Conservation (phyloP, 352 stramenopile genomes). For the Globisporangium orthogonon region DNA sequence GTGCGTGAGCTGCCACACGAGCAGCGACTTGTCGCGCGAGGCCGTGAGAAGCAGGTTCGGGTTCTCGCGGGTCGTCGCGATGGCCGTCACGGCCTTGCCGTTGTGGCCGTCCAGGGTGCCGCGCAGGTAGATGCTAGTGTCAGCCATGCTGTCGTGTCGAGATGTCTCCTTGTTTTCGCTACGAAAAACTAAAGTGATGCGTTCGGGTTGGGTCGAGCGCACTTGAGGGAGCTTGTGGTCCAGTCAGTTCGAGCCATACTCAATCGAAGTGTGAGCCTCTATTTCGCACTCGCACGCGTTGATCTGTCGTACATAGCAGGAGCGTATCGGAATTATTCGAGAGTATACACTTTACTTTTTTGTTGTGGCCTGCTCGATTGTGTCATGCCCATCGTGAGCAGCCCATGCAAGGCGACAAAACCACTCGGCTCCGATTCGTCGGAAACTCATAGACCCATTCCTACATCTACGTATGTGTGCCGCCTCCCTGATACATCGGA, state of each 20-base stretch:
- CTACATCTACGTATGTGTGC: too few relatives aligned
- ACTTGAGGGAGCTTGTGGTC: not conserved
- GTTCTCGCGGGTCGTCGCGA: conserved; percentile 98
- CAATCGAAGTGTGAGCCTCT: not conserved
- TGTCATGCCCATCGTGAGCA: too few relatives aligned
- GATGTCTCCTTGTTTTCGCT: conserved; percentile 5
- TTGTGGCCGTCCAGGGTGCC: conserved; percentile 86
- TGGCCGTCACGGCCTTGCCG: conserved; percentile 88
- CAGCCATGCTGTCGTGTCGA: conserved; percentile 38
- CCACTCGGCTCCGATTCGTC: too few relatives aligned
- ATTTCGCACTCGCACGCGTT: not conserved
- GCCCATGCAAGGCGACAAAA: too few relatives aligned
- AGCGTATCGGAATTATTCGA: too few relatives aligned
- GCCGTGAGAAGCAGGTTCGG: conserved; percentile 98
- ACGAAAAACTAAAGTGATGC: conserved; percentile 13
- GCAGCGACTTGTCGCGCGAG: conserved; percentile 96
- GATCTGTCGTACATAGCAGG: too few relatives aligned
- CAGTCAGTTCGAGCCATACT: not conserved
- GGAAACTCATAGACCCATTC: too few relatives aligned
- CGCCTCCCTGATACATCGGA: too few relatives aligned
- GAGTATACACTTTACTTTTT: too few relatives aligned
- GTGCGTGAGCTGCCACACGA: conserved; percentile 88
- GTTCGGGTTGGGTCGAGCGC: not conserved
- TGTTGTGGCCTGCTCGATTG: too few relatives aligned
- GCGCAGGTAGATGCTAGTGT: conserved; percentile 84